A percentile compares a stretch with the other conserved stretches of the same genome.
These are phyloP conservation scores for Phaseolus coccineus DNA, from an alignment of 331 rosid genomes.

Conservation along the genomic window DNA sequence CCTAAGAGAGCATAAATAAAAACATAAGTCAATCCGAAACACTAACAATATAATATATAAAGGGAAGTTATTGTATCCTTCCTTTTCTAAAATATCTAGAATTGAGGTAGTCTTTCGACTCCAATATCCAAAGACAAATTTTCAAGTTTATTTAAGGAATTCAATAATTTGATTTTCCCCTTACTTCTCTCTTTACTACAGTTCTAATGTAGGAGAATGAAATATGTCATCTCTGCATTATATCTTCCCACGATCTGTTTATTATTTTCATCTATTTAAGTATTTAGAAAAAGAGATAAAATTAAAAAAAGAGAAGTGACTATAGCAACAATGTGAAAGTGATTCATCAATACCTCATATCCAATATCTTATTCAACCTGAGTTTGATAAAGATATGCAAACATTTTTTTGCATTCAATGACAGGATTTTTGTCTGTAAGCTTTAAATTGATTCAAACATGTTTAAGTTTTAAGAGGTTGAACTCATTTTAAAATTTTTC, in stretches of 20 bases:
- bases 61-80: not conserved
- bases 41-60: not conserved
- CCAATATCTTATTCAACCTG: not conserved
- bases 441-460: not conserved
- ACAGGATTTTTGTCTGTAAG: not conserved
- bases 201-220: not conserved
- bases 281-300: not conserved
- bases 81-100: slow-evolving; percentile 2
- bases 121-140: not conserved
- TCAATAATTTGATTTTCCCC: not conserved
- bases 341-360: not conserved
- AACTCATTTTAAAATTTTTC: too few relatives aligned
- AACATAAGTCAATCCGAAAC: too few relatives aligned
- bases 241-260: not conserved
- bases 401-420: slow-evolving; percentile 6
- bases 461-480: not conserved
- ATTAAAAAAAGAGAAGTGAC: not conserved
- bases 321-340: not conserved
- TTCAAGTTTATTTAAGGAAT: not conserved
- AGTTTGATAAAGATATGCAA: not conserved
- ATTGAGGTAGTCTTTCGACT: not conserved
- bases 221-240: not conserved
- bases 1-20: not conserved
- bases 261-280: not conserved
- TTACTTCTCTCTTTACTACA: not conserved